Percentiles rank a stretch among this genome's conserved stretches.
Evolutionary conservation across 345 rosid species (phyloP).

Genomic region (Eucalyptus erythrocorys): DNA sequence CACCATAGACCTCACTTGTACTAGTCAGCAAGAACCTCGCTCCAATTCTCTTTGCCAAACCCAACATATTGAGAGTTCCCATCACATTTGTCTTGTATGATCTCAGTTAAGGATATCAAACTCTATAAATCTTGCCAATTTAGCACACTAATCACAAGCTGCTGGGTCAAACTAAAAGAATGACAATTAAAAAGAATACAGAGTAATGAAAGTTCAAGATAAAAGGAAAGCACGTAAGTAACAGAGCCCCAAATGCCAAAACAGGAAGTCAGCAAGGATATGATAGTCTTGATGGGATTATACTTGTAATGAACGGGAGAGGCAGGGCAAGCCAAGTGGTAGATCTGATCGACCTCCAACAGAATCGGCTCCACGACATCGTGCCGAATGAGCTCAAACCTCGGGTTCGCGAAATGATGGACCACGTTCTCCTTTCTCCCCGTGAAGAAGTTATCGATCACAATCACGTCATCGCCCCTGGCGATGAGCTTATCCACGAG

Average conservation of each 20-base stretch:
- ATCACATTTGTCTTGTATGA: conserved; percentile 94
- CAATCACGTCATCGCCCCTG: conserved; percentile 93
- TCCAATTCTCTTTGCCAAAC: conserved; percentile 97
- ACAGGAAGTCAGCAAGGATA: conserved; percentile 38
- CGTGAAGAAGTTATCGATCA: conserved; percentile 90
- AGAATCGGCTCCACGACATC: conserved; percentile 96
- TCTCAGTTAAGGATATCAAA: conserved; percentile 41
- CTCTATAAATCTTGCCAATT: background rate
- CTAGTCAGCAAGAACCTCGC: conserved; percentile 94
- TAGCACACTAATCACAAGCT: background rate
- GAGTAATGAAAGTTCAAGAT: background rate
- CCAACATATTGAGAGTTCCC: conserved; percentile 99
- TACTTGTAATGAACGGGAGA: conserved; percentile 97
- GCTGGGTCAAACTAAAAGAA: background rate
- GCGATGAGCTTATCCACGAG: conserved; percentile 83
- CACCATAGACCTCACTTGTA: conserved; percentile 99
- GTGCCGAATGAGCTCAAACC: conserved; percentile 91
- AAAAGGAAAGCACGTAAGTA: background rate
- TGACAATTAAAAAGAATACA: background rate
- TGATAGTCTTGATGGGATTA: conserved; percentile 96
- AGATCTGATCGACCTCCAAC: conserved; percentile 97
- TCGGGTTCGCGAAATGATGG: conserved; percentile 70
- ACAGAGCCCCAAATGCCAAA: background rate
- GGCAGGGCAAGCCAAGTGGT: conserved; percentile 98
- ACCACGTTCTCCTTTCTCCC: conserved; percentile 92